A percentile compares a stretch with the other conserved stretches of the same genome.
Conservation (phyloP, 495 filamentous ascomycete genomes). For the Entonaema liquescens region DNA sequence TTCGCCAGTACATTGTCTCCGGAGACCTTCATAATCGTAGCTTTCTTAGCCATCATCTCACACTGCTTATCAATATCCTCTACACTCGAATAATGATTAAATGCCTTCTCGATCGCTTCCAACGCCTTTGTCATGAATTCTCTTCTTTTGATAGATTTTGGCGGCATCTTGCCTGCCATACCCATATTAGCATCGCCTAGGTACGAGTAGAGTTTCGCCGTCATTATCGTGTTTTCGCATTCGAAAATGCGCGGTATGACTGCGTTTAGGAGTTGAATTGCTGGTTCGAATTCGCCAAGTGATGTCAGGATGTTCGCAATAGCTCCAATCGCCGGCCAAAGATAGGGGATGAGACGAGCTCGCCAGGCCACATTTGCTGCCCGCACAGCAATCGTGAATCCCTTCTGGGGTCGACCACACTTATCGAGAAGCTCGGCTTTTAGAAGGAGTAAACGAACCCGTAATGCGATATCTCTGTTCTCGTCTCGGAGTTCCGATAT, state of each 20-base stretch:
- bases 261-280: slow-evolving; percentile 70
- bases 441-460: slow-evolving; percentile 75
- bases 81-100: slow-evolving; percentile 71
- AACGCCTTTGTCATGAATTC: slow-evolving; percentile 72
- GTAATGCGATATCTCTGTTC: slow-evolving; percentile 76
- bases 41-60: slow-evolving; percentile 88
- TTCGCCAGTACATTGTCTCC: slow-evolving; percentile 77
- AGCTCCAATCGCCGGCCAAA: slow-evolving; percentile 80
- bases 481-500: slow-evolving; percentile 71
- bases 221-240: slow-evolving; percentile 70
- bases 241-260: slow-evolving; percentile 87
- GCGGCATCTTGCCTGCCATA: slow-evolving; percentile 65
- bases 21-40: slow-evolving; percentile 76
- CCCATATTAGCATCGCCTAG: slow-evolving; percentile 88
- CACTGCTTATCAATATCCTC: slow-evolving; percentile 79
- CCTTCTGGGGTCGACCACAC: slow-evolving; percentile 77
- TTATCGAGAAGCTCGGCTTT: slow-evolving; percentile 79
- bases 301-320: slow-evolving; percentile 74
- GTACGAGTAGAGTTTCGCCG: slow-evolving; percentile 74
- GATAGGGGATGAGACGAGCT: slow-evolving; percentile 71
- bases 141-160: slow-evolving; percentile 52
- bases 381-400: slow-evolving; percentile 82
- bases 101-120: slow-evolving; percentile 71
- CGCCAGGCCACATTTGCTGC: slow-evolving; percentile 81
- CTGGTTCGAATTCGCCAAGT: slow-evolving; percentile 78